Conservation (phyloP, 2,329 filamentous ascomycete species). For the Phaeosphaeria sp. region DNA sequence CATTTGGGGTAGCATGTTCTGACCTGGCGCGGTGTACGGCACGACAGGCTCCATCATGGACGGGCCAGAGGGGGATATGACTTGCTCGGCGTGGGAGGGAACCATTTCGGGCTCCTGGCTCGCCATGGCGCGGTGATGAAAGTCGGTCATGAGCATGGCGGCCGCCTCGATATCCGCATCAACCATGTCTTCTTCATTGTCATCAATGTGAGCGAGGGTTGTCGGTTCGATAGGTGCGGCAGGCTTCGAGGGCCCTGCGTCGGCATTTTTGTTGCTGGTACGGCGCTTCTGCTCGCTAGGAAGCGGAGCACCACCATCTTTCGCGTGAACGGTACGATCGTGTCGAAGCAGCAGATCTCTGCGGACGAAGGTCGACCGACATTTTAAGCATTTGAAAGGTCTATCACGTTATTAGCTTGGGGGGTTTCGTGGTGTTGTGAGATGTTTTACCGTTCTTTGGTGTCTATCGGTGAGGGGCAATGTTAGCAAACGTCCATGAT, state of each 20-base stretch:
- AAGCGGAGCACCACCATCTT: slow-evolving; percentile 92
- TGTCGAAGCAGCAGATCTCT: slow-evolving; percentile 95
- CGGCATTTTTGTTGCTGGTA: slow-evolving; percentile 67
- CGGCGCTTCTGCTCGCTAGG: slow-evolving; percentile 94
- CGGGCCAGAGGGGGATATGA: slow-evolving; percentile 74
- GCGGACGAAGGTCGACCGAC: slow-evolving; percentile 96
- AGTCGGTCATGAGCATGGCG: slow-evolving; percentile 97
- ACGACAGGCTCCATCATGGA: slow-evolving; percentile 79
- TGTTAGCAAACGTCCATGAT: slow-evolving; percentile 35
- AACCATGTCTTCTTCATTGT: slow-evolving; percentile 86
- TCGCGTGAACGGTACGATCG: slow-evolving; percentile 97
- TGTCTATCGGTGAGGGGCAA: slow-evolving; percentile 68
- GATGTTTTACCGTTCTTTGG: slow-evolving; percentile 62
- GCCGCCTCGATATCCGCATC: slow-evolving; percentile 97
- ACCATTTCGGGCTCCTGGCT: slow-evolving; percentile 67
- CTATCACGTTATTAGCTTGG: slow-evolving; percentile 63
- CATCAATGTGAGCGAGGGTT: slow-evolving; percentile 88
- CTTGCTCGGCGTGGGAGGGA: slow-evolving; percentile 64
- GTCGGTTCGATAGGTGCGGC: slow-evolving; percentile 81
- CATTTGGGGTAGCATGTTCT: slow-evolving; percentile 83
- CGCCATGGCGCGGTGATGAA: slow-evolving; percentile 93
- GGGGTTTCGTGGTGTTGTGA: background rate
- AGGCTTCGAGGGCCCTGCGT: slow-evolving; percentile 71
- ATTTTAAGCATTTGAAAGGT: slow-evolving; percentile 98
- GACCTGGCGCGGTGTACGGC: slow-evolving; percentile 70